Evolutionary conservation across 2,329 filamentous ascomycete species (phyloP), one percentile per base, ranked within the genome.

Genomic region (Trichoderma sp.): DNA sequence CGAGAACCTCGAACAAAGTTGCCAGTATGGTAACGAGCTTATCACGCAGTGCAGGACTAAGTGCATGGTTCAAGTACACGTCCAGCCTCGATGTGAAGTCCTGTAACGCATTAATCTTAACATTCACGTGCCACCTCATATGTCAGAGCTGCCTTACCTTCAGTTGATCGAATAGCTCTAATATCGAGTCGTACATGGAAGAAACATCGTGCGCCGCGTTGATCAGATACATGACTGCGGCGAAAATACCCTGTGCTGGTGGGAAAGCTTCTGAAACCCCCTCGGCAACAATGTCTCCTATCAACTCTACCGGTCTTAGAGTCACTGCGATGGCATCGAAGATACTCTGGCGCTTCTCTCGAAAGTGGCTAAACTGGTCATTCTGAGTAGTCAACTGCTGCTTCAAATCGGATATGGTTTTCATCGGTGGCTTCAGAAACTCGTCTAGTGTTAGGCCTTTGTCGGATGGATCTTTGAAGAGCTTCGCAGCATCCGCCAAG

Each of bases 151-250:
- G 27, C 67, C 75, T 18, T 75, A 83, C 83, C 77, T 85, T 82
- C 12, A 87, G 78, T 38, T 83, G 82, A 12, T 82, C 82, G 78
- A 88, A 86, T 29, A 88, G 78, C 64, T 86, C 85, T 3, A 85
- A 77, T 7, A 88, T 88, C 6, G 83, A 83, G 77, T 88, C 85
- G 65, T 88, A 88, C 8, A 83, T 82, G 0, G 83, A 79, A 0
- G 85, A 87, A 18, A 88, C 86, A 67, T 86, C 84, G 24, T 84
- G 83, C 2, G 86, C 87, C 9, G 86, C 85, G 41, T 82, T 82
- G 21, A 88, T 81, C 9, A 88, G 80, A 72, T 86, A 85, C 16
- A 83, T 78, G 2, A 86, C 85, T 8, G 86, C 86, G 8, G 83
- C 81, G 76, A 86, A 88, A 68, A 87, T 84, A 33, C 81, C 80